phyloP scores from a whole-genome alignment of 495 filamentous ascomycete genomes.

The Penicillium desertorum region DNA sequence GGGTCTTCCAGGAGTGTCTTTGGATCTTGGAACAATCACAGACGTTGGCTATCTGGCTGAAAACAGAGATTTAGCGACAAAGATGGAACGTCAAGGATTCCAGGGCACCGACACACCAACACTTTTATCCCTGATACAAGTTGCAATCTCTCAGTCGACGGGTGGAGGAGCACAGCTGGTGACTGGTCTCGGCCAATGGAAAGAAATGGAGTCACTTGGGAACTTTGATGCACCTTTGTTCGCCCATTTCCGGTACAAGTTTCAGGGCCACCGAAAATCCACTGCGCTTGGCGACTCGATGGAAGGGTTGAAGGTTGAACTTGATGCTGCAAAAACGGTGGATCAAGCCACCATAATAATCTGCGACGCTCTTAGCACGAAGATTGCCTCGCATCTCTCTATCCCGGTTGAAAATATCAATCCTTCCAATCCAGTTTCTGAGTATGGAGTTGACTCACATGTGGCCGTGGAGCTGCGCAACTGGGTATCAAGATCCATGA shows the following conservation, averaged over 20 bases:
- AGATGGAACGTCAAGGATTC: slow-evolving; percentile 31
- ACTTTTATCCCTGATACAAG: slow-evolving; percentile 22
- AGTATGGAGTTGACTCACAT: slow-evolving; percentile 47
- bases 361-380: slow-evolving; percentile 23
- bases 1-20: slow-evolving; percentile 34
- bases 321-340: slow-evolving; percentile 19
- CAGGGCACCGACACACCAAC: slow-evolving; percentile 26
- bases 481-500: slow-evolving; percentile 35
- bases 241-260: slow-evolving; percentile 24
- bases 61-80: slow-evolving; percentile 25
- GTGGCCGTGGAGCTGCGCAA: slow-evolving; percentile 48
- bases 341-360: slow-evolving; percentile 32
- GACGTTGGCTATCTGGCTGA: slow-evolving; percentile 56
- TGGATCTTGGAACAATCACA: slow-evolving; percentile 57
- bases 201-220: slow-evolving; percentile 21
- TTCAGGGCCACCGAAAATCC: neutral
- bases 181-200: slow-evolving; percentile 32
- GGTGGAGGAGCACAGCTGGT: slow-evolving; percentile 20
- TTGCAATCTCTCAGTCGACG: slow-evolving; percentile 19
- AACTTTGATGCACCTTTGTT: slow-evolving; percentile 31
- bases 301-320: slow-evolving; percentile 23
- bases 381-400: slow-evolving; percentile 27
- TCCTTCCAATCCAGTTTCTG: slow-evolving; percentile 27
- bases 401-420: slow-evolving; percentile 43
- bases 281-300: slow-evolving; percentile 1